Evolutionary conservation across 306 rosid genomes (phyloP), one percentile per base, ranked within the genome.

Genomic region (Pyrus pyrifolia): DNA sequence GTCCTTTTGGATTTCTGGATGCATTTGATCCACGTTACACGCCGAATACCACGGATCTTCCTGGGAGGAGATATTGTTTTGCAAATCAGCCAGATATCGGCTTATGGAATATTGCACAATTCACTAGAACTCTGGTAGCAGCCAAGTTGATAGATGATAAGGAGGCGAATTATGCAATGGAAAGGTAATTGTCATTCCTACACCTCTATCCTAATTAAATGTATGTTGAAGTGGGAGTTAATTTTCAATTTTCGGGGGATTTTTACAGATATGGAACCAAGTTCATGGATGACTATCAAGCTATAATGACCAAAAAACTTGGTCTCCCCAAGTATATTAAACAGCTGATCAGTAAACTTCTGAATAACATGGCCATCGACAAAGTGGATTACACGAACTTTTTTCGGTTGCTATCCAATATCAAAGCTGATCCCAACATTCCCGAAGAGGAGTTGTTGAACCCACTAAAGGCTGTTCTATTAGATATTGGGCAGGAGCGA

Each of bases 21-120:
- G 99, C 99, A 68, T 96, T 96, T 86, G 99, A 96, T 91, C 99
- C 98, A 78, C 88, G 93, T 72, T 96, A 79, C 80, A 92, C 99
- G 3, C 99, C 98, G 4, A 96, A 96, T 79, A 92, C 98, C 21
- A 96, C 99, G 8, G 99, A 96, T 81, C 98, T 96, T 90, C 99
- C 98, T 53, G 97, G 97, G 57, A 90, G 99, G 87, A 86, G 99
- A 82, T 96, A 96, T 82, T 91, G 99, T 85, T 96, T 96, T 86
- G 96, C 99, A 53, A 96, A 96, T 85, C 99, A 91, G 88, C 99
- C 98, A 52, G 99, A 96, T 76, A 86, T 92, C 81, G 97, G 99
- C 79, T 86, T 96, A 72, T 96, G 99, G 99, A 92, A 96, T 85
- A 75, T 96, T 80, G 96, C 92, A 11, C 98, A 96, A 76, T 89